These are phyloP conservation scores for Debaryomyces nepalensis DNA, from an alignment of 1,139 yeast genomes.

Conservation along the genomic window DNA sequence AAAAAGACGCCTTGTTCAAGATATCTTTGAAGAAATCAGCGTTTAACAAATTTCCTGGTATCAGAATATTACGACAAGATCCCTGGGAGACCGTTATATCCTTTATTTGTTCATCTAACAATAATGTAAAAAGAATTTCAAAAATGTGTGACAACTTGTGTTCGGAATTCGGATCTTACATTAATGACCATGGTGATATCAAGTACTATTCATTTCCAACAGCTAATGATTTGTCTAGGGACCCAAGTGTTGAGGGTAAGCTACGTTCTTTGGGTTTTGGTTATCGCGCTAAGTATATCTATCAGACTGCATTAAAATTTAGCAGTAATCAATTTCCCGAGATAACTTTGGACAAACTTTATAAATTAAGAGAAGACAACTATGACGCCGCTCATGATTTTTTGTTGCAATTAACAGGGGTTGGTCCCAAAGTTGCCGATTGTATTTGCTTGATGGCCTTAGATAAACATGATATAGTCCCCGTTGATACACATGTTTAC, in stretches of 20 bases:
- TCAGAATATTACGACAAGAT: conserved; percentile 84
- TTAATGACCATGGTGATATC: conserved; percentile 60
- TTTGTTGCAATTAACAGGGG: conserved; percentile 76
- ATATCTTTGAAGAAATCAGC: conserved; percentile 35
- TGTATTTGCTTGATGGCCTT: conserved; percentile 88
- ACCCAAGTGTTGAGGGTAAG: conserved; percentile 43
- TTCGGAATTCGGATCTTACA: conserved; percentile 65
- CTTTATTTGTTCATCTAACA: conserved; percentile 94
- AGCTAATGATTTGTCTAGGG: conserved; percentile 51
- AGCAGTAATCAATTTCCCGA: conserved; percentile 42
- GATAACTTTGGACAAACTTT: conserved; percentile 36
- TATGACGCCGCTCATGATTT: conserved; percentile 67
- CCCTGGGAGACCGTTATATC: conserved; percentile 96
- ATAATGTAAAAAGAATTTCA: conserved; percentile 90
- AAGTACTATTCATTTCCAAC: conserved; percentile 76
- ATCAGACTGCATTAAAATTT: conserved; percentile 67
- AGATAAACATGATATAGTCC: conserved; percentile 86
- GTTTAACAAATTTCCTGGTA: conserved; percentile 61
- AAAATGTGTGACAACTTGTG: conserved; percentile 89
- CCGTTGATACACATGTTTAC: conserved; percentile 96
- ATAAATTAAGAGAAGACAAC: conserved; percentile 43
- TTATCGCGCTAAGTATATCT: conserved; percentile 86
- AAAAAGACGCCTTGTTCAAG: conserved; percentile 53
- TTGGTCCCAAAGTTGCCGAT: conserved; percentile 98
- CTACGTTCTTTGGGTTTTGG: conserved; percentile 78